Evolutionary conservation across 164 flowering plant genomes (phyloP), one percentile per base, ranked within the genome.

Genomic region (Warburgia ugandensis): DNA sequence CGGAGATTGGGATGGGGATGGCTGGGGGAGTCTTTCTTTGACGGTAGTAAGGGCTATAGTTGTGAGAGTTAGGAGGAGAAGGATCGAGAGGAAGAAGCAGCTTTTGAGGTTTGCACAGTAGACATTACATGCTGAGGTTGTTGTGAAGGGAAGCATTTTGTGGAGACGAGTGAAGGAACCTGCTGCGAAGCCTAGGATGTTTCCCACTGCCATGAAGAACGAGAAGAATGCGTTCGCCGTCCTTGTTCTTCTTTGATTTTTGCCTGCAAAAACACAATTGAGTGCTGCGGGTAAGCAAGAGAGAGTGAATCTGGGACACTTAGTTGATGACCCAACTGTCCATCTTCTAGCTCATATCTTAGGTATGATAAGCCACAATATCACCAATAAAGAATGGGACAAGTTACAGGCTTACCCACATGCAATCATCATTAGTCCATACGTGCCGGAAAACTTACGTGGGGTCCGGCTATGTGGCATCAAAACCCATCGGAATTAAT

Each of bases 201-300:
- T 87, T 0, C 96, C 96, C 1, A 84, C 86, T 0, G 84, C 94
- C 90, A 87, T 82, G 79, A 84, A 87, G 66, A 84, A 80, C 1
- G 88, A 74, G 66, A 40, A 84, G 43, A 68, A 38, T 0, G 73
- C 61, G 56, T 87, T 84, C 2, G 84, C 83, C 1, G 51, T 53
- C 3, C 82, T 58, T 25, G 61, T 78, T 58, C 23, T 59, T 42
- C 41, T 55, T 13, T 55, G 59, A 43, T 68, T 48, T 1, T 36
- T 45, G 32, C 59, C 44, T 48, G 38, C 13, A 45, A 11, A 27
- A 45, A 45, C n/a, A 12, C 12, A 12, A n/a, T 25, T 44, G 28
- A 22, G 29, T 22, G 47, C 5, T 11, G 29, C 7, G 25, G 12
- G 40, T 11, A 11, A 8, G n/a, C 3, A 11, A 36, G n/a, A 36